phyloP scores from a whole-genome alignment of 148 eudicot genomes.

The Talinum fruticosum region DNA sequence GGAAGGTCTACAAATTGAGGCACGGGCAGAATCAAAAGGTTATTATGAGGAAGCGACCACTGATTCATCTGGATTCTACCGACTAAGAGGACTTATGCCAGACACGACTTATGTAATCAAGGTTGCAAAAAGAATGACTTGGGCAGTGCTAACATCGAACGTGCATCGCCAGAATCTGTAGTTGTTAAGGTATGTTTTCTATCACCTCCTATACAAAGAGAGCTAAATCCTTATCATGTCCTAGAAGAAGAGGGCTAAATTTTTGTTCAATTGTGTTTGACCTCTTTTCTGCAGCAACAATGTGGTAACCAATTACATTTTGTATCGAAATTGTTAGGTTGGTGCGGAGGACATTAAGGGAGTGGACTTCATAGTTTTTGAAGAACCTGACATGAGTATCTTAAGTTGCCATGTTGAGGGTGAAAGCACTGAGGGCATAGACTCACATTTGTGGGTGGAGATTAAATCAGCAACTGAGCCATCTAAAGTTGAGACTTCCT shows the following conservation, averaged over 20 bases:
- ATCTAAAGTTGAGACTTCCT: slow-evolving; percentile 62
- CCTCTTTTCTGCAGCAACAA: neutral
- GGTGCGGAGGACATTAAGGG: slow-evolving; percentile 69
- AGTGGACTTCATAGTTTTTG: slow-evolving; percentile 78
- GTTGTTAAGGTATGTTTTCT: slow-evolving; percentile 49
- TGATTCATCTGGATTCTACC: slow-evolving; percentile 83
- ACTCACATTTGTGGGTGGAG: slow-evolving; percentile 80
- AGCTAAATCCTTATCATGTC: neutral
- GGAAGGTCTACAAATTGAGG: slow-evolving; percentile 85
- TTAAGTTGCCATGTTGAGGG: slow-evolving; percentile 87
- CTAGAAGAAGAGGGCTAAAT: neutral
- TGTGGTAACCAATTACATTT: neutral
- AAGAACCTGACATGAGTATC: slow-evolving; percentile 77
- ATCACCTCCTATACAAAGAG: neutral
- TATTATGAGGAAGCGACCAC: slow-evolving; percentile 89
- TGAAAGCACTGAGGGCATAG: slow-evolving; percentile 48
- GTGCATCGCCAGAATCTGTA: slow-evolving; percentile 81
- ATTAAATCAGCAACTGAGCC: slow-evolving; percentile 74
- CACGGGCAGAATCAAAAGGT: slow-evolving; percentile 80
- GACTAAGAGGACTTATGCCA: slow-evolving; percentile 88
- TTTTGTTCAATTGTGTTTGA: neutral
- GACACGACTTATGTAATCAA: slow-evolving; percentile 65
- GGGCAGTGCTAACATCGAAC: slow-evolving; percentile 56
- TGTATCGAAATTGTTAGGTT: slow-evolving; percentile 40
- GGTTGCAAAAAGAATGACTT: slow-evolving; percentile 63